phyloP scores from a whole-genome alignment of 2,329 filamentous ascomycete species.

The Claviceps citrina region DNA sequence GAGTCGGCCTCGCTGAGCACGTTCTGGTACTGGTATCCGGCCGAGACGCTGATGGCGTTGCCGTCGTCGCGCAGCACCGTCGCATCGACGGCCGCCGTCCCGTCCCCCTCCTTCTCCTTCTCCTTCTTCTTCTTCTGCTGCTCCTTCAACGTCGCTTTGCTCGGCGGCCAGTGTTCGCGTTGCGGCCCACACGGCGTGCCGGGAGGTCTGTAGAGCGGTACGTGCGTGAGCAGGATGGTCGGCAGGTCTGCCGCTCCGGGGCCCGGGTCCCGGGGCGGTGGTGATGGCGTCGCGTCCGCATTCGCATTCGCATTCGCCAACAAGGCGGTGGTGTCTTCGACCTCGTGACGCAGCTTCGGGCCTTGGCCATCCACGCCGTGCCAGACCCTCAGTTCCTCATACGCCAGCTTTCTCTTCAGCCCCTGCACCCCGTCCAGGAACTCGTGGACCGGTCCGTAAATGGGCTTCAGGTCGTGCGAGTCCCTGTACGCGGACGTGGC shows the following conservation, averaged over 20 bases:
- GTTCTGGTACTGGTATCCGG: slow-evolving; percentile 93
- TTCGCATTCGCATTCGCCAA: slow-evolving; percentile 14
- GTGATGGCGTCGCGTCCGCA: slow-evolving; percentile 19
- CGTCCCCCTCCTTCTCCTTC: slow-evolving; percentile 31
- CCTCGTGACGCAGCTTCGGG: slow-evolving; percentile 39
- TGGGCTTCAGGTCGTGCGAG: slow-evolving; percentile 36
- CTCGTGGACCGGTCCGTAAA: slow-evolving; percentile 61
- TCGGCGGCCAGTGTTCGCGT: slow-evolving; percentile 69
- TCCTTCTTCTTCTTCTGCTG: not conserved
- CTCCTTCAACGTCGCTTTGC: slow-evolving; percentile 31
- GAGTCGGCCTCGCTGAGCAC: slow-evolving; percentile 69
- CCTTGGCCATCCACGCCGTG: slow-evolving; percentile 44
- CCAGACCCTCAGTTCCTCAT: slow-evolving; percentile 51
- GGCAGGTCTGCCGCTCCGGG: slow-evolving; percentile 50
- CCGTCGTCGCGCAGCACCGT: slow-evolving; percentile 27
- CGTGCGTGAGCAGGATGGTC: slow-evolving; percentile 77
- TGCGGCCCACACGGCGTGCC: slow-evolving; percentile 78
- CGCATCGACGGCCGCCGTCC: slow-evolving; percentile 1
- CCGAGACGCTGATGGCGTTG: slow-evolving; percentile 62
- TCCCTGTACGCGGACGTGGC: slow-evolving; percentile 36
- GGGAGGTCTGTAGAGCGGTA: slow-evolving; percentile 69
- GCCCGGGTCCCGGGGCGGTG: slow-evolving; percentile 22
- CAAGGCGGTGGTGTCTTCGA: too few relatives aligned
- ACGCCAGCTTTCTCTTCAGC: slow-evolving; percentile 51
- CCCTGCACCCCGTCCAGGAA: slow-evolving; percentile 56